Base-by-base conservation (phyloP, 257 asterid genomes). In the Henckelia pumila region DNA sequence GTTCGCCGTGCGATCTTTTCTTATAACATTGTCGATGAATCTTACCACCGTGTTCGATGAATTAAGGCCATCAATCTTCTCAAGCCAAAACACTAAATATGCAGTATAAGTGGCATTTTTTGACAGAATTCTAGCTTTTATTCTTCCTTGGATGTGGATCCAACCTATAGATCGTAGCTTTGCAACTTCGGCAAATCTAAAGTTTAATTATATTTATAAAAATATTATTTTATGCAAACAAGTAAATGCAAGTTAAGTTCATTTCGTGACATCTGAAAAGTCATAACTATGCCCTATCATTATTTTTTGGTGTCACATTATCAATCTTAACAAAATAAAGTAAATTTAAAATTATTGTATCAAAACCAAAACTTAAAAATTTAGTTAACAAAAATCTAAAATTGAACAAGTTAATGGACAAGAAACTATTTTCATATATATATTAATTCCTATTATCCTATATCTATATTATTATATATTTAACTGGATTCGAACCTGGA, bases 131-230 rank as follows among this genome's bases (percentile, higher is more conserved):
- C 21, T 58, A 22, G 78, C 55, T 28, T 70, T 73, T 61, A 88
- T 75, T 32, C 73, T 79, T 25, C 88, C 95, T 63, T 73, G 81
- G 44, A 88, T 75, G 19, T 86, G 86, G 20, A 91, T 85, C 96
- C 88, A 85, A 20, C 87, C 82, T 33, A 79, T 81, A 6, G 73
- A 59, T 58, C 57, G 75, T 57, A 91, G 85, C 75, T 72, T 73
- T 2, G 89, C 97, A 73, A 88, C 96, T 73, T 90, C 91, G 0
- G 77, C 29, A 62, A 90, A 88, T 86, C 96, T 90, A 80, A 14
- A 75, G 10, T 40, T 4, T 49, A 5, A 1, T 13, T 1, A 13
- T 4, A 10, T 67, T 11, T 0, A 32, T 0, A 5, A 32, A 35
- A 14, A 35, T 35, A 35, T 35, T 0, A 35, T 9, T 8, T 32